Evolutionary conservation across 306 rosid species (phyloP).

Genomic region (Lathyrus tuberosus): DNA sequence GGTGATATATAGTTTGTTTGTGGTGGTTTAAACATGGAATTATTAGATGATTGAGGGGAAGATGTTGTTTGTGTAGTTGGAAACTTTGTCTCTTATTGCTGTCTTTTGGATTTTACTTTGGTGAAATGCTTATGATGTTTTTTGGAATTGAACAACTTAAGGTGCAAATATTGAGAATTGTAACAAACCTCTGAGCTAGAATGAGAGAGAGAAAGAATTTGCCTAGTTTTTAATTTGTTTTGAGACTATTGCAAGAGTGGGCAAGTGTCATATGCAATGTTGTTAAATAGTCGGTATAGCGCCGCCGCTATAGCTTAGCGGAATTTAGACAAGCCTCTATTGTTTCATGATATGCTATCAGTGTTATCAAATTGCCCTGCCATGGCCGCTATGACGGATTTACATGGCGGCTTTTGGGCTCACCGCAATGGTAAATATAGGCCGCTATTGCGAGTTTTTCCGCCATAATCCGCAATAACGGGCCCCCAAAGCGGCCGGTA

Average conservation of each 20-base stretch:
- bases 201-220: slow-evolving; percentile 8
- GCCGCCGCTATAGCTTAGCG: too few species aligned
- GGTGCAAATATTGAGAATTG: background rate
- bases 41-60: slow-evolving; percentile 26
- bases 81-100: background rate
- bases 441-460: too few species aligned
- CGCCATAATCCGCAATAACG: too few species aligned
- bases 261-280: background rate
- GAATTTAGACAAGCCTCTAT: too few species aligned
- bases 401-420: too few species aligned
- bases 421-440: too few species aligned
- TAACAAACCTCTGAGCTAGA: slow-evolving; percentile 16
- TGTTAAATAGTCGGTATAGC: too few species aligned
- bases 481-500: too few species aligned
- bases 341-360: too few species aligned
- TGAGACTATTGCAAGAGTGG: background rate
- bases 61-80: slow-evolving; percentile 13
- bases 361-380: too few species aligned
- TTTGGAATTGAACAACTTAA: background rate
- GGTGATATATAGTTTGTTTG: too few species aligned
- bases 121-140: background rate
- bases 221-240: slow-evolving; percentile 4
- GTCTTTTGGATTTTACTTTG: background rate
- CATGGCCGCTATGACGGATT: too few species aligned
- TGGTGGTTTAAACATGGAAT: slow-evolving; percentile 27